Percentiles rank a stretch among this genome's conserved stretches.
phyloP scores from a whole-genome alignment of 1,284 basidiomycete genomes.

The Rhizoctonia solani region DNA sequence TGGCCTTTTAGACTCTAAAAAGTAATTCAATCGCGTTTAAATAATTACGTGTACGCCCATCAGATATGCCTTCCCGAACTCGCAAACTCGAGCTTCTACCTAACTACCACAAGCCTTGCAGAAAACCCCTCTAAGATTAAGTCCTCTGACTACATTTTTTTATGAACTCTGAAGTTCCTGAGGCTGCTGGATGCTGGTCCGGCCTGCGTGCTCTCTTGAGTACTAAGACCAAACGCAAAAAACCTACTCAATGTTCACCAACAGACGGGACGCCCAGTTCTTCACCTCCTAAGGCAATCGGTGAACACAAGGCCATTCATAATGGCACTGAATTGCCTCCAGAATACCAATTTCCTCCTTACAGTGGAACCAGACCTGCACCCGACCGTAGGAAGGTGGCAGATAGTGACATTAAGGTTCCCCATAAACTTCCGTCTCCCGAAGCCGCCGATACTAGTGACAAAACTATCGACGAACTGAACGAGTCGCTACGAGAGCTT shows the following conservation, averaged over 20 bases:
- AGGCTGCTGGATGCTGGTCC: slow-evolving; percentile 10
- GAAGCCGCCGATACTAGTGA: slow-evolving; percentile 55
- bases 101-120: neutral
- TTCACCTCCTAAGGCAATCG: too few relatives aligned
- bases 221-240: too few relatives aligned
- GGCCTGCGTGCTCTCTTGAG: slow-evolving; percentile 7
- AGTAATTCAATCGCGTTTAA: neutral
- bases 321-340: neutral
- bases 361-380: neutral
- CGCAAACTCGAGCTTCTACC: neutral
- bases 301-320: too few relatives aligned
- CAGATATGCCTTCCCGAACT: neutral
- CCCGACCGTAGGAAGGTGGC: neutral
- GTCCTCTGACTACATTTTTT: too few relatives aligned
- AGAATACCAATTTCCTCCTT: neutral
- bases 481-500: slow-evolving; percentile 58
- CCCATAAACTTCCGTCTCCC: neutral
- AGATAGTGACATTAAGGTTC: neutral
- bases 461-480: slow-evolving; percentile 57
- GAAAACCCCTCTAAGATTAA: too few relatives aligned
- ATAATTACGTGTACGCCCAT: neutral
- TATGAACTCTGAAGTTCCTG: neutral
- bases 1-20: too few relatives aligned
- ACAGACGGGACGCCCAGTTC: too few relatives aligned
- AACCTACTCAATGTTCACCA: too few relatives aligned